Percentiles rank a stretch among this genome's conserved stretches.
Evolutionary conservation across 75 land plant species (phyloP).

Genomic region (Cupressus sempervirens): DNA sequence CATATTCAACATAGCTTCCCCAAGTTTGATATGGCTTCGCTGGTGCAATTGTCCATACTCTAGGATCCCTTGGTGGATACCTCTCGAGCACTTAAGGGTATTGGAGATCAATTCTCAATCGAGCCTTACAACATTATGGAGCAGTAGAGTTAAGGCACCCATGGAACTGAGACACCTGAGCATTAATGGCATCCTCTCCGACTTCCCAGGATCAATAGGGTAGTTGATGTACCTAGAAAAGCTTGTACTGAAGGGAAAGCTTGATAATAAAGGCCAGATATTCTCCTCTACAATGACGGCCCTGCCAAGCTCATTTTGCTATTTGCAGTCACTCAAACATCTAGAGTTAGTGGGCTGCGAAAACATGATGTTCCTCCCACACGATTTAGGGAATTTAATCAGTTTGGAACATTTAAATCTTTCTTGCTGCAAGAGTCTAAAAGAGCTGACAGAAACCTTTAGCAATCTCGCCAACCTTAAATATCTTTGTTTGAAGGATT

Average conservation of each 20-base stretch:
- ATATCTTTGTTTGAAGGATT: conserved; percentile 1
- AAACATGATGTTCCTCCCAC: neutral
- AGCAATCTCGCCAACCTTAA: neutral
- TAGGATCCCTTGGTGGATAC: neutral
- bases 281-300: neutral
- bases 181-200: neutral
- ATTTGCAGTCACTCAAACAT: neutral
- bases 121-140: too few relatives aligned
- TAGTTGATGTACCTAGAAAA: too few relatives aligned
- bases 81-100: neutral
- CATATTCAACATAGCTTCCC: neutral
- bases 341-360: neutral
- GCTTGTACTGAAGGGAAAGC: too few relatives aligned
- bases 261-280: too few relatives aligned
- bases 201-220: too few relatives aligned
- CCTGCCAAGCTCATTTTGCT: neutral
- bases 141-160: neutral
- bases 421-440: neutral
- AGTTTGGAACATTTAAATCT: too few relatives aligned
- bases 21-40: neutral
- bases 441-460: neutral
- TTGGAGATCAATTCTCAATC: neutral
- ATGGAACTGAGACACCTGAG: neutral
- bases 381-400: neutral
- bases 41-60: neutral